These are phyloP conservation scores for Phlebopus sp. DNA, from an alignment of 1,284 basidiomycete species.

Conservation along the genomic window DNA sequence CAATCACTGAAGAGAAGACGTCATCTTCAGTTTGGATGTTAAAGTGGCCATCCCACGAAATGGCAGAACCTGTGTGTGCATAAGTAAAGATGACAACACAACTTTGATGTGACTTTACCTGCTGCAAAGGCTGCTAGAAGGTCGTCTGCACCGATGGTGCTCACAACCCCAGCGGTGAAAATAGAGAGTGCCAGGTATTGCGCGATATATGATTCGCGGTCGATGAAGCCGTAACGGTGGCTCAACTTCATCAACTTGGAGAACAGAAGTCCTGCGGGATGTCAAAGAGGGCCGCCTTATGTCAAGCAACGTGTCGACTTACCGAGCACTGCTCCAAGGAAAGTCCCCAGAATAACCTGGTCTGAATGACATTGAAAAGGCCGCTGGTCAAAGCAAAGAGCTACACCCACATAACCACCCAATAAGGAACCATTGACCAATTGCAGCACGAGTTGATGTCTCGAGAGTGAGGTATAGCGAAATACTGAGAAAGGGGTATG, in stretches of 20 bases:
- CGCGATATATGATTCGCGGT: slow-evolving; percentile 89
- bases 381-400: background rate
- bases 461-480: slow-evolving; percentile 86
- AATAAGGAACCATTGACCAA: slow-evolving; percentile 78
- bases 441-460: slow-evolving; percentile 56
- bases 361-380: slow-evolving; percentile 45
- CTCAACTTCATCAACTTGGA: slow-evolving; percentile 82
- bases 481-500: slow-evolving; percentile 90
- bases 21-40: slow-evolving; percentile 82
- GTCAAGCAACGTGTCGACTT: background rate
- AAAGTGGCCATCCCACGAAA: slow-evolving; percentile 95
- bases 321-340: slow-evolving; percentile 78
- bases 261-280: slow-evolving; percentile 57
- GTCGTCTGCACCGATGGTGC: slow-evolving; percentile 81
- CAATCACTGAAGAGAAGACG: slow-evolving; percentile 87
- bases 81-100: background rate
- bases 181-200: slow-evolving; percentile 86
- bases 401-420: slow-evolving; percentile 68
- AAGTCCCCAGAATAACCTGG: slow-evolving; percentile 80
- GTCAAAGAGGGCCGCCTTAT: slow-evolving; percentile 2
- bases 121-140: slow-evolving; percentile 91
- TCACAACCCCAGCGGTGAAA: slow-evolving; percentile 77
- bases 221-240: slow-evolving; percentile 74
- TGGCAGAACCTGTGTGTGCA: slow-evolving; percentile 66
- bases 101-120: slow-evolving; percentile 41